phyloP scores from a whole-genome alignment of 2,329 filamentous ascomycete species.

The Calonectria hawksworthii region DNA sequence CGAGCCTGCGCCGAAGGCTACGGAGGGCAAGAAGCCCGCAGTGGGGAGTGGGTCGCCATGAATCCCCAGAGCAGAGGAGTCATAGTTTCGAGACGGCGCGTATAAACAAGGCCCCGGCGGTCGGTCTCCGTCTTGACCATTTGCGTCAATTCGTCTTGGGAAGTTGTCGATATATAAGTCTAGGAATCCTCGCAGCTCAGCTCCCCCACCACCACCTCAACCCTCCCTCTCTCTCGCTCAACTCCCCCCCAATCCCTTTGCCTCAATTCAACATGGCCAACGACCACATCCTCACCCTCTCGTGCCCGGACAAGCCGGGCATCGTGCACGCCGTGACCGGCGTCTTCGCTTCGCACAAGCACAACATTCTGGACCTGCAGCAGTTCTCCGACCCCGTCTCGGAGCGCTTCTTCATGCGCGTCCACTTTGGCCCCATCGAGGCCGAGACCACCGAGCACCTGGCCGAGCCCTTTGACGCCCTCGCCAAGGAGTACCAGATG shows the following conservation, averaged over 20 bases:
- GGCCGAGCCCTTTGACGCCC: conserved; percentile 67
- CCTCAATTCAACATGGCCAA: conserved; percentile 51
- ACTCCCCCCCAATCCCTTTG: neutral
- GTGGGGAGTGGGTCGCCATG: conserved; percentile 38
- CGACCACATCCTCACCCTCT: conserved; percentile 83
- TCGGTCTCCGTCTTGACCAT: neutral
- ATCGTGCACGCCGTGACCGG: conserved; percentile 89
- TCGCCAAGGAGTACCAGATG: conserved; percentile 76
- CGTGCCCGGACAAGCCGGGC: conserved; percentile 86
- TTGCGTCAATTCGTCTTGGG: neutral
- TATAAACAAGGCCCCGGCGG: neutral
- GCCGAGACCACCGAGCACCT: conserved; percentile 65
- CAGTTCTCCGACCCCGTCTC: conserved; percentile 85
- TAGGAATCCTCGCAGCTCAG: neutral
- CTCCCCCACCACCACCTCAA: neutral
- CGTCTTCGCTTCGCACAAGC: conserved; percentile 78
- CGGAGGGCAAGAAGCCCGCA: conserved; percentile 42
- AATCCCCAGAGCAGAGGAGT: conserved; percentile 21
- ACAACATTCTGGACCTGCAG: conserved; percentile 88
- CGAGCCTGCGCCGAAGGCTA: conserved; percentile 24
- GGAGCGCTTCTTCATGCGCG: conserved; percentile 88
- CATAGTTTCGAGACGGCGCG: conserved; percentile 1
- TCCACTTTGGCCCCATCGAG: conserved; percentile 79
- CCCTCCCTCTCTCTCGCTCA: neutral
- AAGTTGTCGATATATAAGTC: neutral